A percentile compares a stretch with the other conserved stretches of the same genome.
These are phyloP conservation scores for Aspergillus novofumigatus DNA, from an alignment of 2,329 filamentous ascomycete species.

Conservation along the genomic window DNA sequence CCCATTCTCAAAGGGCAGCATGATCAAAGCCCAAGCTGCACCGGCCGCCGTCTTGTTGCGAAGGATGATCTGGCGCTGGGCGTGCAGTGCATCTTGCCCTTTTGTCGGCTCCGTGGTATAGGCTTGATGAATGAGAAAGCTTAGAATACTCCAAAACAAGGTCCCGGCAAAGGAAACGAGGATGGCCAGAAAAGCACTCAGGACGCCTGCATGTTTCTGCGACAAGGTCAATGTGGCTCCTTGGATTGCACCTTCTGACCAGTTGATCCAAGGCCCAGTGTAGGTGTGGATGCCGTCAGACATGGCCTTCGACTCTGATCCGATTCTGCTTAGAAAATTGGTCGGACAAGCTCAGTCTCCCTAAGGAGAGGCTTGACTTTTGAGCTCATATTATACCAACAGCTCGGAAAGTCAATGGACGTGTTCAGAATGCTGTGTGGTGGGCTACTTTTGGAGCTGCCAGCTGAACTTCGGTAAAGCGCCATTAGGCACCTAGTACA, in stretches of 20 bases:
- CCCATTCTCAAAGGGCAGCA: background rate
- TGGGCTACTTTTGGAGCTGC: too few species aligned
- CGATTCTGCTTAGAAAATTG: too few species aligned
- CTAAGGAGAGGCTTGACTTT: too few species aligned
- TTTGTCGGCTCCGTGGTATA: slow-evolving; percentile 4
- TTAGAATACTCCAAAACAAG: slow-evolving; percentile 28
- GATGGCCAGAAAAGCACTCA: slow-evolving; percentile 25
- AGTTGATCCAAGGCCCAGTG: slow-evolving; percentile 24
- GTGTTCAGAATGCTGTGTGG: too few species aligned
- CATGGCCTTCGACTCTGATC: background rate
- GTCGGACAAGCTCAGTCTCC: too few species aligned
- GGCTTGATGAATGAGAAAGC: slow-evolving; percentile 23
- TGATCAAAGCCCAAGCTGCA: slow-evolving; percentile 2
- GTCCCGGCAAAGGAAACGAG: slow-evolving; percentile 21
- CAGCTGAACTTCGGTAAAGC: too few species aligned
- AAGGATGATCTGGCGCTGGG: slow-evolving; percentile 31
- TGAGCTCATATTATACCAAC: too few species aligned
- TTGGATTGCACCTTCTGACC: slow-evolving; percentile 16
- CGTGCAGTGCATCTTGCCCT: slow-evolving; percentile 26
- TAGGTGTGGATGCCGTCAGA: slow-evolving; percentile 10
- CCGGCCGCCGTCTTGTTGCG: slow-evolving; percentile 17
- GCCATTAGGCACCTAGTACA: too few species aligned
- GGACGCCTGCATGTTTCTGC: slow-evolving; percentile 14
- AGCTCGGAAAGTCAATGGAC: too few species aligned
- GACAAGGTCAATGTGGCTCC: slow-evolving; percentile 26